A percentile compares a stretch with the other conserved stretches of the same genome.
phyloP scores from a whole-genome alignment of 2,329 filamentous ascomycete genomes.

The Colletotrichum scovillei region DNA sequence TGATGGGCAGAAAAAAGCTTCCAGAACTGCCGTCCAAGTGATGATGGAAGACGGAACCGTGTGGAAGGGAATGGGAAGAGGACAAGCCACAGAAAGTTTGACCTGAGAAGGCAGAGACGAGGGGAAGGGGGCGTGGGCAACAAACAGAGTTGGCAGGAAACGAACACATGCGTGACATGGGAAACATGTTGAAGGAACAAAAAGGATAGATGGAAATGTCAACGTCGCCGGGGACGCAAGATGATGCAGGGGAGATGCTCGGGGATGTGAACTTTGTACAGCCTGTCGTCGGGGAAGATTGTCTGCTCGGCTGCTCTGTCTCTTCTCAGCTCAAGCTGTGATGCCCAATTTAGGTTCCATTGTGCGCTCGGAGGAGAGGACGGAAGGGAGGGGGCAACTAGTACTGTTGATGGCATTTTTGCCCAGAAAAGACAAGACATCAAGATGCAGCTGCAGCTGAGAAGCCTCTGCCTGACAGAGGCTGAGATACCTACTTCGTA shows the following conservation, averaged over 20 bases:
- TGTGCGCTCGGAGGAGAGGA: neutral
- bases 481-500: neutral
- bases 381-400: too few species aligned
- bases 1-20: slow-evolving; percentile 26
- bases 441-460: neutral
- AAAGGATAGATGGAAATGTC: slow-evolving; percentile 9
- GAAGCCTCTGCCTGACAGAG: neutral
- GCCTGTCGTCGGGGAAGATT: neutral
- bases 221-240: slow-evolving; percentile 24
- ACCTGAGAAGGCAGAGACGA: neutral
- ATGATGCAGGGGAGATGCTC: neutral
- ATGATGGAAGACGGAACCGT: neutral
- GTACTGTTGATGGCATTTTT: neutral
- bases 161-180: neutral
- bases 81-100: neutral
- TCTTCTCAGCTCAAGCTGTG: neutral
- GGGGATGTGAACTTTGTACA: neutral
- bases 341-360: neutral
- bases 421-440: neutral
- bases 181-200: neutral
- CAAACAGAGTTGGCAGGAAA: neutral
- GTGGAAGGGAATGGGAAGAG: neutral
- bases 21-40: slow-evolving; percentile 10
- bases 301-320: neutral
- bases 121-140: neutral